These are phyloP conservation scores for Penicillium steckii DNA, from an alignment of 495 filamentous ascomycete genomes.

Conservation along the genomic window DNA sequence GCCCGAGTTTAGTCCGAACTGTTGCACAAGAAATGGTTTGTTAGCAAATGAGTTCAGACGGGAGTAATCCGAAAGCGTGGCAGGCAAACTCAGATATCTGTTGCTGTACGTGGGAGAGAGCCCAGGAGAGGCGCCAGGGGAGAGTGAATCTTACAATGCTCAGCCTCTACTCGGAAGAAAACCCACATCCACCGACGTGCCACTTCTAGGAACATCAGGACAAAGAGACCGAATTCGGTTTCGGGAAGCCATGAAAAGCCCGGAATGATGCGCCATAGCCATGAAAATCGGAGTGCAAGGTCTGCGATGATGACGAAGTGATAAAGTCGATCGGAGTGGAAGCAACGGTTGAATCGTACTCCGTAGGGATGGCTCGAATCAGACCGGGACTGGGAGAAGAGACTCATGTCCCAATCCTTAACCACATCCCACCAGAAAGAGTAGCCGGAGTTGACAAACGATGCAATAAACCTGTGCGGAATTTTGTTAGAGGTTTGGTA, in stretches of 20 bases:
- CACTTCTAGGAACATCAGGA: conserved; percentile 85
- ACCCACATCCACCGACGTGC: conserved; percentile 93
- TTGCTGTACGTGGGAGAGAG: conserved; percentile 1
- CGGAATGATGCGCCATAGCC: conserved; percentile 80
- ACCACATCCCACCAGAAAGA: conserved; percentile 98
- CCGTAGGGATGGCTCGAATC: conserved; percentile 70
- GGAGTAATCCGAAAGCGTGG: neutral
- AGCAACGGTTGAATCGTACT: conserved; percentile 68
- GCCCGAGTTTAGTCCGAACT: conserved; percentile 56
- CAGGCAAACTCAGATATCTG: neutral
- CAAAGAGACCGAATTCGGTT: conserved; percentile 79
- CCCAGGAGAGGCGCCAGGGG: neutral
- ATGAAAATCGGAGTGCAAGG: conserved; percentile 79
- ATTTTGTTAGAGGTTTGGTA: neutral
- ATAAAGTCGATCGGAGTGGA: conserved; percentile 69
- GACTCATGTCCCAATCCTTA: conserved; percentile 91
- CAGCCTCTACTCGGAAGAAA: conserved; percentile 90
- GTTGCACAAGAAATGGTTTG: conserved; percentile 6
- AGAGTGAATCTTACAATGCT: conserved; percentile 63
- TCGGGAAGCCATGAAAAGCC: conserved; percentile 80
- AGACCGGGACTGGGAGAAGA: conserved; percentile 59
- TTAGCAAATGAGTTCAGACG: conserved; percentile 15
- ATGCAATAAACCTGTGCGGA: conserved; percentile 55
- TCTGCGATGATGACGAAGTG: conserved; percentile 80
- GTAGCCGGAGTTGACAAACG: conserved; percentile 80